A percentile compares a stretch with the other conserved stretches of the same genome.
phyloP scores from a whole-genome alignment of 768 basidiomycete species.

The Tylopilus sp. region DNA sequence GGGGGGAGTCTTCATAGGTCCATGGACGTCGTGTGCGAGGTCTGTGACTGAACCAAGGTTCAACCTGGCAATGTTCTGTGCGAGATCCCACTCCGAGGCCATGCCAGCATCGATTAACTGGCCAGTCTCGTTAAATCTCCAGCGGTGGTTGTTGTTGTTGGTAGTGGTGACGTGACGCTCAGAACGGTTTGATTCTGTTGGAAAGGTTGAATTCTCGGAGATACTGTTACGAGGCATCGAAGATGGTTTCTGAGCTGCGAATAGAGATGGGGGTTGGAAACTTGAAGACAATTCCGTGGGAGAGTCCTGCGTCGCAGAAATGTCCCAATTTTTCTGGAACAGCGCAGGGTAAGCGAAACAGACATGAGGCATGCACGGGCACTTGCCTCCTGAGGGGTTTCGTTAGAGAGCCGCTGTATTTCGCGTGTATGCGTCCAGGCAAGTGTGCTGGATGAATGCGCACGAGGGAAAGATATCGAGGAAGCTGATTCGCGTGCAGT shows the following conservation, averaged over 20 bases:
- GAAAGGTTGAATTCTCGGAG: constrained; percentile 20
- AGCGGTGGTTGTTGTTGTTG: constrained; percentile 44
- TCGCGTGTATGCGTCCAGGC: constrained; percentile 52
- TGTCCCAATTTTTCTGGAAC: constrained; percentile 46
- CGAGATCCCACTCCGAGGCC: constrained; percentile 63
- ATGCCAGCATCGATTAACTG: constrained; percentile 56
- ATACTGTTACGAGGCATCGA: constrained; percentile 47
- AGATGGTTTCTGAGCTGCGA: constrained; percentile 37
- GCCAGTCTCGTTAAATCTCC: constrained; percentile 63
- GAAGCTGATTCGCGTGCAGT: constrained; percentile 36
- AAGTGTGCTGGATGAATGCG: constrained; percentile 34
- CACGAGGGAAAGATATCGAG: constrained; percentile 30
- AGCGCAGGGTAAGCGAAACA: constrained; percentile 15
- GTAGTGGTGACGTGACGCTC: constrained; percentile 39
- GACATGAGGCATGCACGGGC: constrained; percentile 24
- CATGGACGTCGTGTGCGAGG: constrained; percentile 45
- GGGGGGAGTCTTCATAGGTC: constrained; percentile 62
- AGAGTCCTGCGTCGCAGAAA: constrained; percentile 39
- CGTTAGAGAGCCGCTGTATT: constrained; percentile 29
- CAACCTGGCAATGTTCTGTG: constrained; percentile 70
- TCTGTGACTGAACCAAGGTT: constrained; percentile 61
- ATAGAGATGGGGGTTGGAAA: constrained; percentile 30
- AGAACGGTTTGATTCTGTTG: constrained; percentile 28
- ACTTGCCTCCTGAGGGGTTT: constrained; percentile 46
- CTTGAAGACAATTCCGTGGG: constrained; percentile 34